phyloP scores from a whole-genome alignment of 768 basidiomycete genomes.

The Rhodotorula babjevae region DNA sequence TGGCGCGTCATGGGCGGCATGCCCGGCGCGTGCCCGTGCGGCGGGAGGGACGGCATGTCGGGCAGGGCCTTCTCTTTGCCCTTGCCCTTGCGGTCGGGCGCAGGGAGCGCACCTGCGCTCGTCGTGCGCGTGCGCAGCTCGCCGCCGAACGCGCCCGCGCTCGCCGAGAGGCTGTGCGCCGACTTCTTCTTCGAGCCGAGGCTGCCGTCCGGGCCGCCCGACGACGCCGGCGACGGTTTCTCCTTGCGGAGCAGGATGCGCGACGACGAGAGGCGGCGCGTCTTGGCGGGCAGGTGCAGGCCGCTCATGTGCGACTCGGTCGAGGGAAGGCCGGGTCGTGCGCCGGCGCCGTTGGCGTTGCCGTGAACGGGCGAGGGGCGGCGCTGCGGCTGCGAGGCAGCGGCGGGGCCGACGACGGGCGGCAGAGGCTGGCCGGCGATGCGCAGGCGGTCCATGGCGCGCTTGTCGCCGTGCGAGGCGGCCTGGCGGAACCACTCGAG shows the following conservation, averaged over 20 bases:
- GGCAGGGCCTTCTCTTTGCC: conserved; percentile 12
- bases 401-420: neutral
- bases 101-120: neutral
- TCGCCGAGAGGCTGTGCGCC: neutral
- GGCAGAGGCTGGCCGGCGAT: conserved; percentile 18
- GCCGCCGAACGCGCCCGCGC: conserved; percentile 13
- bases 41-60: too few species aligned
- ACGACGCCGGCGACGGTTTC: neutral
- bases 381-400: neutral
- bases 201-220: too few species aligned
- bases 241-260: conserved; percentile 8
- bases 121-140: neutral
- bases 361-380: neutral
- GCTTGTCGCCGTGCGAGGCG: conserved; percentile 87
- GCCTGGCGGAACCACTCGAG: conserved; percentile 80
- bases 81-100: conserved; percentile 26
- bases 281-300: neutral
- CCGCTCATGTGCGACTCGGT: neutral
- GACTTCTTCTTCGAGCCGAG: neutral
- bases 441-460: conserved; percentile 74
- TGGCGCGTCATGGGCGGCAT: conserved; percentile 27
- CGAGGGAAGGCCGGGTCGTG: neutral
- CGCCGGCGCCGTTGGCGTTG: neutral
- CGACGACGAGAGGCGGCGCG: neutral
- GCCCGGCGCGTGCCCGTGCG: neutral